phyloP scores from a whole-genome alignment of 2,329 filamentous ascomycete species.

The Penicillium psychrosexuale region DNA sequence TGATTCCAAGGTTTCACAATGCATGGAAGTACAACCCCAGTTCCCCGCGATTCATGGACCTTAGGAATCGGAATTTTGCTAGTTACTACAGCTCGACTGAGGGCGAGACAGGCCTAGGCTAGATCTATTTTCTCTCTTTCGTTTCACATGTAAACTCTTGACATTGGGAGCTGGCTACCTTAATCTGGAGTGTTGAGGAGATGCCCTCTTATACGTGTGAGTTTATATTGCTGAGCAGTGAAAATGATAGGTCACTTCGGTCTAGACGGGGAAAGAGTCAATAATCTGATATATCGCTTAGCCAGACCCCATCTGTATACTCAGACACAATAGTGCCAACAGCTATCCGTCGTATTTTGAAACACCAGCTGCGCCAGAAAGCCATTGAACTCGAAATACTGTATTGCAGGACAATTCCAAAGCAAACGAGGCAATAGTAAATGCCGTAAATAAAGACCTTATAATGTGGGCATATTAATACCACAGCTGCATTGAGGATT shows the following conservation, averaged over 20 bases:
- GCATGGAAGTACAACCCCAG: slow-evolving; percentile 17
- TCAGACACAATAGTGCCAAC: background rate
- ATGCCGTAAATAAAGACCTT: background rate
- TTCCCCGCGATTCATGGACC: slow-evolving; percentile 21
- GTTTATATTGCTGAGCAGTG: background rate
- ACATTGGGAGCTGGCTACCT: background rate
- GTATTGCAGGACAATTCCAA: background rate
- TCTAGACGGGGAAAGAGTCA: background rate
- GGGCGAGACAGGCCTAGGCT: slow-evolving; percentile 3
- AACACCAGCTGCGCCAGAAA: background rate
- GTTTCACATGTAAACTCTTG: background rate
- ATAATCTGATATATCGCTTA: background rate
- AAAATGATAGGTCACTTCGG: rapidly evolving
- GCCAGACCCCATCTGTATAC: background rate
- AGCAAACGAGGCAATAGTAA: background rate
- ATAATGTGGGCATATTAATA: background rate
- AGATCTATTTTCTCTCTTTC: background rate
- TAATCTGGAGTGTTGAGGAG: background rate
- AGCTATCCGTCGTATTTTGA: background rate
- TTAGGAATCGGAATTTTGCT: slow-evolving; percentile 10
- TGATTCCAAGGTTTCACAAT: slow-evolving; percentile 11
- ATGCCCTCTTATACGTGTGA: background rate
- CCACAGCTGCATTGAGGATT: background rate
- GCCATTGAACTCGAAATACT: background rate
- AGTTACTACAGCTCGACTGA: slow-evolving; percentile 10